Evolutionary conservation across 805 yeast species (phyloP).

Genomic region (Candida piceae): DNA sequence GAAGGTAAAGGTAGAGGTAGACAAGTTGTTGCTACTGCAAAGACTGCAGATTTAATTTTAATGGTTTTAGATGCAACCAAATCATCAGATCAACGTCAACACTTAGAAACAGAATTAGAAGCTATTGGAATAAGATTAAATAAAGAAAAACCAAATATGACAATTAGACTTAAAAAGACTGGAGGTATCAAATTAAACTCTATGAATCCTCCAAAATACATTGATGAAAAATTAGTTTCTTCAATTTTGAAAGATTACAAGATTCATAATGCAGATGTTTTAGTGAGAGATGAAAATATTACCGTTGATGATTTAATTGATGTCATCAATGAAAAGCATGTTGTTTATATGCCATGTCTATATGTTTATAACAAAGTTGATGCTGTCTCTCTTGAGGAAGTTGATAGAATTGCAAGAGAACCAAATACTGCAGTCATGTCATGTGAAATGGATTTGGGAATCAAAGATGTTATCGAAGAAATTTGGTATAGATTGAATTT

Average conservation of each 20-base stretch:
- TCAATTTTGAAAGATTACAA: constrained; percentile 80
- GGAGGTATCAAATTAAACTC: constrained; percentile 89
- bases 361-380: constrained; percentile 95
- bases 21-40: constrained; percentile 93
- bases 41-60: constrained; percentile 86
- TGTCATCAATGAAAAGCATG: constrained; percentile 79
- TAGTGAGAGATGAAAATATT: constrained; percentile 81
- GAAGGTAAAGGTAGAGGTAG: constrained; percentile 98
- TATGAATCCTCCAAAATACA: constrained; percentile 72
- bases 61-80: constrained; percentile 97
- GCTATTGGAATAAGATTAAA: constrained; percentile 91
- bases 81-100: constrained; percentile 80
- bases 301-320: constrained; percentile 94
- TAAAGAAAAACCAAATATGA: constrained; percentile 73
- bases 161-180: constrained; percentile 71
- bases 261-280: constrained; percentile 89
- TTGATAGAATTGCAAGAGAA: constrained; percentile 84
- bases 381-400: constrained; percentile 91
- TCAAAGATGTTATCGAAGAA: constrained; percentile 83
- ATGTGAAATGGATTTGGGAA: constrained; percentile 82
- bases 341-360: constrained; percentile 84
- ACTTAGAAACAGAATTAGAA: constrained; percentile 84
- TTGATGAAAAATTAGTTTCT: constrained; percentile 75
- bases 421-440: constrained; percentile 94
- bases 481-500: constrained; percentile 87